Percentiles rank a stretch among this genome's conserved stretches.
Evolutionary conservation across 75 land plant species (phyloP).

Genomic region (Azolla pinnata): DNA sequence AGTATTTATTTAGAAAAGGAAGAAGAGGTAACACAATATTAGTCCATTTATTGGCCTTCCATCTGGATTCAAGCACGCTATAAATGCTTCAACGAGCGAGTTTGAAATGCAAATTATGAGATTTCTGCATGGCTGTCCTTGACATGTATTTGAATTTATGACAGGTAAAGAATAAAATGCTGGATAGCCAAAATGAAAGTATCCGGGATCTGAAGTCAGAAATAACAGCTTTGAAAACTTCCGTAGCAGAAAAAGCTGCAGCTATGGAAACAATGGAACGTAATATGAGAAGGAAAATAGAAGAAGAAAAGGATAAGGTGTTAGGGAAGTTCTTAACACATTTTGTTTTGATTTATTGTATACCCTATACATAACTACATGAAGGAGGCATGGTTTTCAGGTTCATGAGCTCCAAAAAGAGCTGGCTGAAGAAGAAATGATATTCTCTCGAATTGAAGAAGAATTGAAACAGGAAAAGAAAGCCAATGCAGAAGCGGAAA

Average conservation of each 20-base stretch:
- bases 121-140: too few relatives aligned
- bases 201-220: constrained; percentile 21
- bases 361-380: background rate
- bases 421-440: constrained; percentile 12
- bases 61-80: too few relatives aligned
- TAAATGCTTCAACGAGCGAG: too few relatives aligned
- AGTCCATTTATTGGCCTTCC: too few relatives aligned
- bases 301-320: constrained; percentile 27
- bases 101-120: too few relatives aligned
- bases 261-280: constrained; percentile 5
- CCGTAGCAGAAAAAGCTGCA: background rate
- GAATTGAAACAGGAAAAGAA: constrained; percentile 7
- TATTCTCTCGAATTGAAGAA: constrained; percentile 13
- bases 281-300: constrained; percentile 9
- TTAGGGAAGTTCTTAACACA: background rate
- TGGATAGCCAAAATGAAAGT: constrained; percentile 23
- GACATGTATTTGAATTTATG: background rate
- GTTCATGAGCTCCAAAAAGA: constrained; percentile 13
- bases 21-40: too few relatives aligned
- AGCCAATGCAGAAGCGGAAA: constrained; percentile 13
- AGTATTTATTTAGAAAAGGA: too few relatives aligned
- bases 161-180: constrained; percentile 24
- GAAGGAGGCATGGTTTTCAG: constrained; percentile 5
- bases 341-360: background rate
- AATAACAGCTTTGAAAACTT: constrained; percentile 10